Base-by-base conservation (phyloP, 257 asterid genomes). In the Petunia secreta region DNA sequence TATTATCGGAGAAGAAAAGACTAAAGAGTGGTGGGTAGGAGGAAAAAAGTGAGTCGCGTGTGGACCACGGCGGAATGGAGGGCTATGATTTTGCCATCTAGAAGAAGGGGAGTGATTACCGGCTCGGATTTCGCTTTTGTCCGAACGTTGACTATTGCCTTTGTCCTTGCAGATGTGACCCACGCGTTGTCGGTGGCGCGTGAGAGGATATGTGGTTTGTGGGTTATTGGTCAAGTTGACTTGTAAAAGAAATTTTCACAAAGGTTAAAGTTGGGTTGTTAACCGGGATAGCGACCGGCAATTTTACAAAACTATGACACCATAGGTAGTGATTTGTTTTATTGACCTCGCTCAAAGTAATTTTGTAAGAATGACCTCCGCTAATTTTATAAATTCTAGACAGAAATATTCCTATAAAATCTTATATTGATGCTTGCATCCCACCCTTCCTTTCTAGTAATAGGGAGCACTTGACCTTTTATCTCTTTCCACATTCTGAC, bases 171-270 rank as follows among this genome's bases (percentile, higher is more conserved):
- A 2, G 40, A 39, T 25, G 38, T 52, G 75, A 68, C 40, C 78
- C 59, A 82, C 83, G 80, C 85, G 85, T 10, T 15, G 10, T 59
- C 0, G 87, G 87, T 80, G 87, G 87, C 87, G 85, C 87, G 87
- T 85, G 73, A n/a, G 3, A 1, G 40, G 10, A 77, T 41, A 6
- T 16, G 8, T 14, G 36, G 13, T 1, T 65, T 9, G 67, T 8
- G 3, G 40, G 48, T 4, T 38, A 0, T 54, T 8, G 59, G 75
- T 44, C 36, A 55, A 43, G 3, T 43, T 8, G 75, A 8, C 55
- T 44, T 16, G 4, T 15, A 25, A 16, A 59, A n/a, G n/a, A 34
- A 41, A 63, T 9, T 9, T 25, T 25, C 25, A 25, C 25, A 25
- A 25, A 25, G 25, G 25, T 25, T 25, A 25, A 25, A 25, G 25